phyloP scores from a whole-genome alignment of 352 stramenopile species.

The Globisporangium abappressorium region DNA sequence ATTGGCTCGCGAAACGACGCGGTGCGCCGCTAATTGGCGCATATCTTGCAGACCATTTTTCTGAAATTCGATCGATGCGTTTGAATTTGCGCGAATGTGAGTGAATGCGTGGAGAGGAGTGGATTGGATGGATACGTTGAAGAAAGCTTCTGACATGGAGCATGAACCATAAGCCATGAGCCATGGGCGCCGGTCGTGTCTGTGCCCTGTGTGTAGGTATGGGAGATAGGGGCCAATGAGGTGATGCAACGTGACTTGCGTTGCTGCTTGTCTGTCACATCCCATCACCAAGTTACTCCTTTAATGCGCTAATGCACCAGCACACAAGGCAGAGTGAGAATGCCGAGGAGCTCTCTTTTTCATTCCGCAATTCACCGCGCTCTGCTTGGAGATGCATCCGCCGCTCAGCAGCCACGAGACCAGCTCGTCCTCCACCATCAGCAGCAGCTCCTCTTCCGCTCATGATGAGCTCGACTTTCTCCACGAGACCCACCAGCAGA shows the following conservation, averaged over 20 bases:
- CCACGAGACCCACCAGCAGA: neutral
- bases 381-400: slow-evolving; percentile 16
- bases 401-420: slow-evolving; percentile 13
- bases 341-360: neutral
- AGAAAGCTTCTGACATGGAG: neutral
- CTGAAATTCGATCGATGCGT: neutral
- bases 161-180: too few relatives aligned
- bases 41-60: slow-evolving; percentile 5
- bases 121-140: slow-evolving; percentile 4
- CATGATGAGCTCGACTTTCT: slow-evolving; percentile 15
- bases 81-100: neutral
- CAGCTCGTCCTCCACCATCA: slow-evolving; percentile 15
- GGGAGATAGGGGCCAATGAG: neutral
- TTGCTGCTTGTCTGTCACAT: neutral
- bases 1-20: slow-evolving; percentile 5
- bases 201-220: neutral
- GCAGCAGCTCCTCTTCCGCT: neutral
- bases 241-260: slow-evolving; percentile 4
- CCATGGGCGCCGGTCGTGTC: neutral
- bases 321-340: neutral
- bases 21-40: slow-evolving; percentile 1
- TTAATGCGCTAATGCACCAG: neutral
- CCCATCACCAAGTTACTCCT: neutral
- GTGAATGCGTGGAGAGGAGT: neutral
- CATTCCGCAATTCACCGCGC: slow-evolving; percentile 15